Percentiles rank a stretch among this genome's conserved stretches.
Conservation (phyloP, 2,329 filamentous ascomycete species). For the Fusarium brachygibbosum region DNA sequence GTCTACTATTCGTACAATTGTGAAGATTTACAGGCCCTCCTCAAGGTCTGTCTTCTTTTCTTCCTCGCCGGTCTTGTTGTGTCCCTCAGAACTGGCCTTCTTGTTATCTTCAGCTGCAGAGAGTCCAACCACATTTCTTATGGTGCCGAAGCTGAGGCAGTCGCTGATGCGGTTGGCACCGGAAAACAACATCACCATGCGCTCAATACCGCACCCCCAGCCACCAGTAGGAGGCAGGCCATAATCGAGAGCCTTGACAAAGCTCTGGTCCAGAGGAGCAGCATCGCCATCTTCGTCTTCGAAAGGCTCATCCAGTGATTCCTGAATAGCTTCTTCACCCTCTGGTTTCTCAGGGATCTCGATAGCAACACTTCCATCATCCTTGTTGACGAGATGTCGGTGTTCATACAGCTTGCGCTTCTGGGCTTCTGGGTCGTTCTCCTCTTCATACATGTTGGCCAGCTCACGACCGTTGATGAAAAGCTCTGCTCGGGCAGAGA, state of each 20-base stretch:
- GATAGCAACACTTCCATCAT: constrained; percentile 52
- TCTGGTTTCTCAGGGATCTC: constrained; percentile 33
- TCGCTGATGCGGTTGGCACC: constrained; percentile 85
- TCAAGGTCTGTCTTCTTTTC: constrained; percentile 33
- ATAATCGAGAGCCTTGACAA: constrained; percentile 86
- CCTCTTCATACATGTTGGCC: constrained; percentile 98
- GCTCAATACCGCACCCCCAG: constrained; percentile 94
- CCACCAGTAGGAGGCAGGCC: constrained; percentile 95
- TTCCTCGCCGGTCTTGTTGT: constrained; percentile 42
- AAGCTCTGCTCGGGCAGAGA: constrained; percentile 86
- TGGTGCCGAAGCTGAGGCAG: constrained; percentile 87
- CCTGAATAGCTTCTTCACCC: constrained; percentile 7
- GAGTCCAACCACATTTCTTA: constrained; percentile 75
- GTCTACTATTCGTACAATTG: constrained; percentile 20
- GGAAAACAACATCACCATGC: constrained; percentile 90
- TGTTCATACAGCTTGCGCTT: constrained; percentile 81
- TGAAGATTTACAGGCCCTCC: constrained; percentile 12
- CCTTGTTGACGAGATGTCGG: constrained; percentile 55
- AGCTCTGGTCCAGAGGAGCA: constrained; percentile 78
- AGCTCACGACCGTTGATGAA: constrained; percentile 86
- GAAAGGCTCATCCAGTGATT: constrained; percentile 27
- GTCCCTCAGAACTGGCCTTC: constrained; percentile 27
- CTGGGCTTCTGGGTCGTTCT: constrained; percentile 92
- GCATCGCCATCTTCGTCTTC: constrained; percentile 61
- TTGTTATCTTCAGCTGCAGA: constrained; percentile 54